Conservation (phyloP, 805 yeast species). For the Saccharomycopsis lassenensis region DNA sequence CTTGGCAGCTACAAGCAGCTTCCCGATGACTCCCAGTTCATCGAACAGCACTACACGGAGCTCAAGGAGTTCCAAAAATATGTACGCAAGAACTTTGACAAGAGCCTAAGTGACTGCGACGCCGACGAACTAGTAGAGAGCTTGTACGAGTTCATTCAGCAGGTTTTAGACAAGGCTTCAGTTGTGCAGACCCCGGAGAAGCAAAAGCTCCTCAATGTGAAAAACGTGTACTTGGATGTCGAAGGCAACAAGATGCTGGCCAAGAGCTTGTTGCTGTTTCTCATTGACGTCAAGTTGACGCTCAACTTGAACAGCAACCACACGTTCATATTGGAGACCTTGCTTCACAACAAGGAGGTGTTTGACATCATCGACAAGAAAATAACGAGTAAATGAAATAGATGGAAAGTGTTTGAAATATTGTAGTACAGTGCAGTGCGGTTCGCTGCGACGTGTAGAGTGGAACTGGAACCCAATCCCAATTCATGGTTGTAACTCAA, state of each 20-base stretch:
- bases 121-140: slow-evolving; percentile 29
- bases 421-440: too few relatives aligned
- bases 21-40: slow-evolving; percentile 43
- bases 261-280: slow-evolving; percentile 27
- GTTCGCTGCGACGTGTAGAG: too few relatives aligned
- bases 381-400: slow-evolving; percentile 1
- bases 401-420: too few relatives aligned
- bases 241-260: slow-evolving; percentile 18
- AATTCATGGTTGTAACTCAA: too few relatives aligned
- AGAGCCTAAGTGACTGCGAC: slow-evolving; percentile 26
- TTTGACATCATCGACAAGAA: slow-evolving; percentile 34
- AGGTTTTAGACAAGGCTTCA: background rate
- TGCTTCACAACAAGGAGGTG: slow-evolving; percentile 37
- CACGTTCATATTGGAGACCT: slow-evolving; percentile 45
- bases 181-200: background rate
- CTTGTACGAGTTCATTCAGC: slow-evolving; percentile 29
- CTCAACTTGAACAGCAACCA: slow-evolving; percentile 46
- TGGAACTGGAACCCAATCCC: too few relatives aligned
- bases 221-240: slow-evolving; percentile 16
- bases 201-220: slow-evolving; percentile 2
- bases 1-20: slow-evolving; percentile 30
- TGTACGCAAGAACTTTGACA: slow-evolving; percentile 19
- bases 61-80: slow-evolving; percentile 26
- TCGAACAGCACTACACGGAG: slow-evolving; percentile 38
- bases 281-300: slow-evolving; percentile 33